Evolutionary conservation across 2,329 filamentous ascomycete genomes (phyloP), one percentile per base, ranked within the genome.

Genomic region (Gaeumannomyces tritici): DNA sequence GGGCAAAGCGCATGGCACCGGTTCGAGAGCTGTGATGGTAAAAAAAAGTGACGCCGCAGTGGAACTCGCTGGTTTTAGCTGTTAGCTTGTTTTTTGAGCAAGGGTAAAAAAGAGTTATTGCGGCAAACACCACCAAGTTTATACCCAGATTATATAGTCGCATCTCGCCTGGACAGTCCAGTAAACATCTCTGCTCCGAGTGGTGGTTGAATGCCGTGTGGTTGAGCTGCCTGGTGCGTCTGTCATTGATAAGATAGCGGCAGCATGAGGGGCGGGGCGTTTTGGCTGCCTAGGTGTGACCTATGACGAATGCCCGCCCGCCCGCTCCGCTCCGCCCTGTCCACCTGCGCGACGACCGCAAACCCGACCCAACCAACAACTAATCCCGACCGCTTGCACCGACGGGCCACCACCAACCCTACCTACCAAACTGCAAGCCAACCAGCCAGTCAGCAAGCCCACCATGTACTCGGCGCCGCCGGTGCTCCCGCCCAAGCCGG

Each of bases 401-500:
- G n/a, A n/a, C n/a, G n/a, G n/a, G n/a, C n/a, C n/a, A n/a, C n/a
- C n/a, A n/a, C n/a, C n/a, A n/a, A n/a, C n/a, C n/a, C n/a, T n/a
- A n/a, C n/a, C n/a, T n/a, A n/a, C n/a, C n/a, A n/a, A n/a, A n/a
- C n/a, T n/a, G n/a, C n/a, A n/a, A 29, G 29, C 29, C 51, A 27
- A n/a, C 24, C 28, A 28, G 26, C 55, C 18, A 4, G 13, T 57
- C 56, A 8, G 35, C 28, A 21, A 31, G 31, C 12, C n/a, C 58
- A 70, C 69, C 58, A 74, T 79, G 64, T 80, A 82, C 63, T 74
- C 80, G 56, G 79, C 80, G 15, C 88, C 89, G 29, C 89, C 89
- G 0, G 81, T 86, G 11, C 88, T 87, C 21, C 89, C 89, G 1
- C 89, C 89, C 1, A 91, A 91, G 71, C 86, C 88, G 21, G 82